Evolutionary conservation across 352 stramenopile species (phyloP), one percentile per base, ranked within the genome.

Genomic region (Globisporangium splendens): DNA sequence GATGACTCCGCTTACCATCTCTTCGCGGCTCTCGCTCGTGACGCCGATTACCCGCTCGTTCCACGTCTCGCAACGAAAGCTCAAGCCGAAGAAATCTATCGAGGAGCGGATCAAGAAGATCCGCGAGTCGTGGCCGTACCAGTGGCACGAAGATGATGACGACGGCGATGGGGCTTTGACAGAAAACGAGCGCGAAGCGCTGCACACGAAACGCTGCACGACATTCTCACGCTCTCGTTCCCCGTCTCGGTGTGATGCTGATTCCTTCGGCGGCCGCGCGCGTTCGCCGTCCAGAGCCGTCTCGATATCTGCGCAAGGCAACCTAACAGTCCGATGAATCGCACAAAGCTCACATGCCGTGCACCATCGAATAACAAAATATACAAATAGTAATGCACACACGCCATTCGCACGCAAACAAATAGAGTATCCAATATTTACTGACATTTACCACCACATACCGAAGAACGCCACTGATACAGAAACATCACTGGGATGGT

Each of bases 71-170:
- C 67, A 69, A 14, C 70, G 65, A 17, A 62, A 75, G 47, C 56
- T 43, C 44, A 67, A 57, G 15, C 21, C 59, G 11, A 58, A 56
- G 10, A 17, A 46, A 15, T 49, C 57, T 21, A 63, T 86, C 31
- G 69, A 79, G 5, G 63, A 76, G 33, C 67, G 88, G 49, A 63
- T 93, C 52, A 68, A 72, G 12, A 73, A 63, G 43, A 89, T 93
- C 57, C 81, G 83, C 14, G 66, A 75, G 46, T 80, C 70, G 13
- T 93, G 81, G 83, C 81, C 81, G 13, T 83, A 89, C 59, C 68
- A 74, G 13, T 88, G 81, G 81, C 57, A 55, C 46, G 62, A 80
- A 28, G 60, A 68, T 21, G 55, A 70, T 15, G 56, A 72, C 18
- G 53, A 59, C 18, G 46, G 59, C 17, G 38, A 18, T 5, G 8